Evolutionary conservation across 306 rosid genomes (phyloP), one percentile per base, ranked within the genome.

Genomic region (Sindora glabra): DNA sequence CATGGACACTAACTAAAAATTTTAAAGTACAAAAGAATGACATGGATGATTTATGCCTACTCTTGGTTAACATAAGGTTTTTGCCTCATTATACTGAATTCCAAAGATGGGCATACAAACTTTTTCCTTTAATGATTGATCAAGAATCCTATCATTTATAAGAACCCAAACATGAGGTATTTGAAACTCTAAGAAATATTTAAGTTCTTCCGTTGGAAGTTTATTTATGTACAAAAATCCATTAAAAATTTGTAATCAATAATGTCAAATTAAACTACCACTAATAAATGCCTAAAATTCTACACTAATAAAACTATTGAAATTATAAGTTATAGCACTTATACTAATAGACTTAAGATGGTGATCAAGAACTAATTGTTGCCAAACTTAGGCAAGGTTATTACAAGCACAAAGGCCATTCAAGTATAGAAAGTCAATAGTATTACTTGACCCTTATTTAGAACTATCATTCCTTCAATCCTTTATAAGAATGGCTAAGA

Each of bases 81-180:
- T 61, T 91, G 95, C 55, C 97, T 95, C 97, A 91, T 91, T 59
- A 91, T 79, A 73, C 97, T 91, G 81, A 91, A 91, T 37, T 87
- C 96, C 71, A 91, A 77, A 67, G 86, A 91, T 53, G 95, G 97
- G 73, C 96, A 91, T 58, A 87, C 91, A 48, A 96, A 96, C 77
- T 91, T 96, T 75, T 91, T 91, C 65, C 97, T 79, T 76, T 79
- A 95, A 62, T 69, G 97, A 46, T 87, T 91, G 49, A n/a, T n/a
- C n/a, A n/a, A 79, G 83, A 67, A 83, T 67, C 50, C 68, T 77
- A 58, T 85, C 89, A 11, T 44, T 64, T 50, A 83, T 41, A 44
- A 96, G 96, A 72, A 95, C 95, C 96, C 97, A 91, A 33, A 87
- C 66, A 36, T 77, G 74, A 64, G 89, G 81, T 73, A 87, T 81